These are phyloP conservation scores for Bombardia bombarda DNA, from an alignment of 495 filamentous ascomycete genomes.

Conservation along the genomic window DNA sequence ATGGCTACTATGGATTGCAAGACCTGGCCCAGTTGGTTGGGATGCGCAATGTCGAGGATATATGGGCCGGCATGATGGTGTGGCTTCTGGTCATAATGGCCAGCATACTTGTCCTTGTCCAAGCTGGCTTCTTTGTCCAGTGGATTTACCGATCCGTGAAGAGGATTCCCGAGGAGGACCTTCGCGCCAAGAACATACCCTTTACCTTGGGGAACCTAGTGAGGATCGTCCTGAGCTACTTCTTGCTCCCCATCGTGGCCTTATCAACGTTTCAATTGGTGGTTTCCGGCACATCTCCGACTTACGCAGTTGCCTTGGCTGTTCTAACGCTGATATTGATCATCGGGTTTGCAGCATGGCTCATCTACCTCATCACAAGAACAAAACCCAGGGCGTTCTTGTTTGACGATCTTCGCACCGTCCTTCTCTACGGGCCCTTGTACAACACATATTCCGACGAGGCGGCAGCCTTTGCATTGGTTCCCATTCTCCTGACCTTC, in stretches of 20 bases:
- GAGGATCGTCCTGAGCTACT: slow-evolving; percentile 84
- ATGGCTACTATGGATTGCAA: slow-evolving; percentile 69
- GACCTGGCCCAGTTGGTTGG: slow-evolving; percentile 76
- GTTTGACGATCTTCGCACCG: slow-evolving; percentile 86
- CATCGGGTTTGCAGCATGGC: slow-evolving; percentile 66
- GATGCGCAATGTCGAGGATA: slow-evolving; percentile 63
- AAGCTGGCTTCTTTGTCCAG: slow-evolving; percentile 65
- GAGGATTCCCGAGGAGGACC: slow-evolving; percentile 72
- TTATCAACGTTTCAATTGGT: slow-evolving; percentile 87
- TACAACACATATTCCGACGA: slow-evolving; percentile 98
- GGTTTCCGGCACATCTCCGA: slow-evolving; percentile 57
- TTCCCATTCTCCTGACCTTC: slow-evolving; percentile 76
- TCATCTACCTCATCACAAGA: slow-evolving; percentile 67
- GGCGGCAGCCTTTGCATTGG: slow-evolving; percentile 70
- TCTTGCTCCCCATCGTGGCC: slow-evolving; percentile 77
- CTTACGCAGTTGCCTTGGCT: slow-evolving; percentile 62
- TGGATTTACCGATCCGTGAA: slow-evolving; percentile 66
- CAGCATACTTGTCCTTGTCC: slow-evolving; percentile 59
- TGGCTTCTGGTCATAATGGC: slow-evolving; percentile 73
- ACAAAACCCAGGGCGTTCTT: slow-evolving; percentile 77
- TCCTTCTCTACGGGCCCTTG: slow-evolving; percentile 86
- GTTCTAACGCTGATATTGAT: slow-evolving; percentile 64
- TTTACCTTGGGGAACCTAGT: slow-evolving; percentile 83
- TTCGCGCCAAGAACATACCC: slow-evolving; percentile 86
- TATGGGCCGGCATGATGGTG: slow-evolving; percentile 87